Base-by-base conservation (phyloP, 345 rosid species). In the Syzygium grande region DNA sequence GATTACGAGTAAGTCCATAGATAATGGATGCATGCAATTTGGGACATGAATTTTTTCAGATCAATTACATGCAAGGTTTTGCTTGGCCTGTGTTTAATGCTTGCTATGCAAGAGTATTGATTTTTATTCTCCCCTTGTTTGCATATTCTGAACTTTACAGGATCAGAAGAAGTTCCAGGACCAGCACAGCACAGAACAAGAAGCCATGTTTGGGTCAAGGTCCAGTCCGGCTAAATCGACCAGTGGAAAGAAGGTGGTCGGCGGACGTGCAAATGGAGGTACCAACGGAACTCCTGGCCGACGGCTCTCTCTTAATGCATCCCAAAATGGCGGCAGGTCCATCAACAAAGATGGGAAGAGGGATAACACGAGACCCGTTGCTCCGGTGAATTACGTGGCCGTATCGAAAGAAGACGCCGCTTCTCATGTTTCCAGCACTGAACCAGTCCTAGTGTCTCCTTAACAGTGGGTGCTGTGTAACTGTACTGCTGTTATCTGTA, bases 141-240 rank as follows among this genome's bases (percentile, higher is more conserved):
- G 9, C 80, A 34, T 34, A 34, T 38, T 73, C 80, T 73, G 46
- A 38, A 73, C 49, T 73, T 38, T 21, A 58, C 83, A 89, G 98
- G 98, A 93, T 91, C 98, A 93, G 88, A 98, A 98, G 95, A 98
- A 98, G 94, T 94, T 87, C 89, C 93, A 93, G 46, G 98, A 98
- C 88, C 98, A 90, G 91, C 98, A 93, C 90, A 94, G 85, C 91
- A 89, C 96, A 58, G 99, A 98, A 85, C 98, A 94, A 89, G 99
- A 98, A 86, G 55, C 93, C 16, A 89, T 89, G 17, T 95, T 94
- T 34, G 93, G 95, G 51, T 89, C 98, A 27, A 95, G 91, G 88
- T 94, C 98, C 15, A 98, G 99, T 88, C 99, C 99, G 52, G 98
- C 95, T 25, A 93, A 97, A 88, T 93, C 97, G 17, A 89, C 86